Evolutionary conservation across 768 basidiomycete genomes (phyloP).

Genomic region (Cubamyces sp.): DNA sequence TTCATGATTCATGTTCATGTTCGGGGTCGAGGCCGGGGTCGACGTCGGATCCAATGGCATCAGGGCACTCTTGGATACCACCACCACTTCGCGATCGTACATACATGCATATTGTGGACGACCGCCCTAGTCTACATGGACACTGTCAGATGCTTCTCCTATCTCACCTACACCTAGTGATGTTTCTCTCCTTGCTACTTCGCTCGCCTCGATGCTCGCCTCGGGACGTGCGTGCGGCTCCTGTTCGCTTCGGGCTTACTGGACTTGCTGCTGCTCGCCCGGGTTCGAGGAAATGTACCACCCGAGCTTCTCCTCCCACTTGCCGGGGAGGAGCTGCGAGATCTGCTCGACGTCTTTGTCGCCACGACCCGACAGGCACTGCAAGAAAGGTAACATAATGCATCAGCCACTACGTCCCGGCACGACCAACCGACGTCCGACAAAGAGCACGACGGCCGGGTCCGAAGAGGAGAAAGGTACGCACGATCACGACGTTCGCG

Average conservation of each 20-base stretch:
- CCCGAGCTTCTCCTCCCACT: constrained; percentile 93
- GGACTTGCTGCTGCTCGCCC: background rate
- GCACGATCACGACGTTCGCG: constrained; percentile 86
- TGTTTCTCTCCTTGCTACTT: background rate
- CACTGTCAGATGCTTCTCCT: constrained; percentile 1
- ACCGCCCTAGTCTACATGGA: constrained; percentile 15
- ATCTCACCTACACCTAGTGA: background rate
- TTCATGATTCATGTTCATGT: background rate
- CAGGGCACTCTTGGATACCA: too few relatives aligned
- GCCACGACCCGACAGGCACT: constrained; percentile 95
- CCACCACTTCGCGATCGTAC: constrained; percentile 4
- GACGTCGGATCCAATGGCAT: too few relatives aligned
- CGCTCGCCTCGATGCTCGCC: background rate
- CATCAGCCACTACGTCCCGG: too few relatives aligned
- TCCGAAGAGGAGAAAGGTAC: constrained; percentile 37
- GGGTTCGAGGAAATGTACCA: constrained; percentile 51
- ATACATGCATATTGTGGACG: background rate
- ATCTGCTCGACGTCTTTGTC: constrained; percentile 99
- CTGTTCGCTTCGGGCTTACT: background rate
- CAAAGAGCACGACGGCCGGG: background rate
- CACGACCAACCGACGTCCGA: too few relatives aligned
- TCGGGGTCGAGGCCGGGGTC: too few relatives aligned
- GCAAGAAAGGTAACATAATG: background rate
- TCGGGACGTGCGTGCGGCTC: background rate
- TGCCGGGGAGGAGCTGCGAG: constrained; percentile 85